These are phyloP conservation scores for Yamadazyma sp. DNA, from an alignment of 1,139 yeast species.

Conservation along the genomic window DNA sequence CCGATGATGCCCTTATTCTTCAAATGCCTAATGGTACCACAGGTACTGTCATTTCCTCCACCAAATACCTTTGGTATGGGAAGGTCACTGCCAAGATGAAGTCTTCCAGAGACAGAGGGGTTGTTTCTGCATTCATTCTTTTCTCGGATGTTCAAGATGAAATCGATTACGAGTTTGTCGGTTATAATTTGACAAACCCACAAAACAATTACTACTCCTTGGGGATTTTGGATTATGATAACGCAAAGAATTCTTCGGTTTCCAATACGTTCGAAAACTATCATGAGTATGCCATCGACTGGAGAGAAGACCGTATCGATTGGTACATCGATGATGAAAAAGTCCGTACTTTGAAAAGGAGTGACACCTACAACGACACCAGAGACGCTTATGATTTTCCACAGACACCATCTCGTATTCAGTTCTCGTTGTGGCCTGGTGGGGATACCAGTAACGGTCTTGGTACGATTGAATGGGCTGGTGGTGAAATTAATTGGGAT, in stretches of 20 bases:
- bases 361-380: slow-evolving; percentile 70
- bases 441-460: slow-evolving; percentile 62
- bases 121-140: slow-evolving; percentile 79
- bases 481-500: slow-evolving; percentile 85
- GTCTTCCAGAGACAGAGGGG: slow-evolving; percentile 77
- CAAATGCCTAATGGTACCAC: slow-evolving; percentile 80
- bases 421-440: slow-evolving; percentile 92
- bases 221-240: slow-evolving; percentile 69
- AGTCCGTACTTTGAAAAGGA: slow-evolving; percentile 65
- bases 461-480: slow-evolving; percentile 94
- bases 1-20: slow-evolving; percentile 55
- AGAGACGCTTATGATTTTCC: slow-evolving; percentile 64
- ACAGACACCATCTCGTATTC: slow-evolving; percentile 88
- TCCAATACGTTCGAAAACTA: slow-evolving; percentile 61
- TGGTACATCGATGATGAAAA: slow-evolving; percentile 76
- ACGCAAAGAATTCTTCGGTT: slow-evolving; percentile 48
- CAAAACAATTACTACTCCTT: slow-evolving; percentile 81
- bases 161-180: slow-evolving; percentile 85
- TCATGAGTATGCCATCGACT: slow-evolving; percentile 80
- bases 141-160: slow-evolving; percentile 89
- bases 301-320: slow-evolving; percentile 69
- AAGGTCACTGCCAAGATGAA: slow-evolving; percentile 67
- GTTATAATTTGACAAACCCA: slow-evolving; percentile 61
- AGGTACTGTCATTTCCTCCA: slow-evolving; percentile 82
- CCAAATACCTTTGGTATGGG: slow-evolving; percentile 86